Evolutionary conservation across 352 stramenopile genomes (phyloP), one percentile per base, ranked within the genome.

Genomic region (Thalassiosira mediterranea): DNA sequence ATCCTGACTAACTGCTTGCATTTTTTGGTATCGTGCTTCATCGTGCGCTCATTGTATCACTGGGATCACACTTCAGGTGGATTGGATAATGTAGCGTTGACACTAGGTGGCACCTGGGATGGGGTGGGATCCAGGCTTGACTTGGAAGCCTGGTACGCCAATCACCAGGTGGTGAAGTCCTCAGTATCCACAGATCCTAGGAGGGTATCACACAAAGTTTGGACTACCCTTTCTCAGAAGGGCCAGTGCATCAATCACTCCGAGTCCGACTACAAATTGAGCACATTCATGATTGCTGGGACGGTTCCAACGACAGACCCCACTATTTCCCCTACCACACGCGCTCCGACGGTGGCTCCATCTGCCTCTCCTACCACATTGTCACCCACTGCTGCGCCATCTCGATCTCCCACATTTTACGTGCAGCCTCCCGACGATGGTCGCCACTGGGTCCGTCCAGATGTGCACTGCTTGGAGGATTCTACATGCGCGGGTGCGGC

Each of bases 81-180:
- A 26, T 53, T 79, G 15, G 21, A 31, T 5, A 79, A 79, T 47
- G 61, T 72, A 49, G 70, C 70, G 3, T 17, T 67, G 2, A 79
- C 70, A 0, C 48, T 69, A 25, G 70, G 70, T 37, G 70, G 70
- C 10, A 31, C 51, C 23, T 79, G 70, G 70, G 58, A 58, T 25
- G 60, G 54, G 34, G 5, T 23, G 1, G 48, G 58, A 49, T 37
- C 61, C 15, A 51, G 56, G 3, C 13, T 13, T 17, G 23, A 79
- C 10, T 2, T 73, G 0, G 49, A n/a, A 29, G 51, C 31, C 44
- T 79, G 70, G 70, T 4, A 44, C 25, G 37, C 42, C 8, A 68
- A 54, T 37, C 70, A 53, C 15, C 28, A 21, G 28, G 25, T 73
- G 7, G 29, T 73, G 1, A 28, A 19, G 0, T 47, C 51, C 42